phyloP scores from a whole-genome alignment of 257 asterid genomes.

The Nicotiana noctiflora region DNA sequence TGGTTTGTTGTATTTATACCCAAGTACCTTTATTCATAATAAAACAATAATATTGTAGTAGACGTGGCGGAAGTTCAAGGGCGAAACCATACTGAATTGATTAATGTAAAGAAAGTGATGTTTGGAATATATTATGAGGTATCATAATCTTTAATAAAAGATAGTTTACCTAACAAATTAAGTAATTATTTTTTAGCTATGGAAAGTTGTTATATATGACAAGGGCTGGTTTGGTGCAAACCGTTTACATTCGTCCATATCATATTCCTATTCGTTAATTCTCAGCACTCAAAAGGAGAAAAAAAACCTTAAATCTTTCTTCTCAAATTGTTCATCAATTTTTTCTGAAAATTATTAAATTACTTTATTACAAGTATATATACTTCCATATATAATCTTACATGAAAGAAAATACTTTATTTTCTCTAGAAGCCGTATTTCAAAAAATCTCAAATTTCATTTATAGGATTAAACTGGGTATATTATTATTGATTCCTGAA shows the following conservation, averaged over 20 bases:
- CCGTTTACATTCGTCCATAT: neutral
- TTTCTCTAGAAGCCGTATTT: neutral
- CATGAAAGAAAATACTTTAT: neutral
- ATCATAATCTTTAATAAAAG: neutral
- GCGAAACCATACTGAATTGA: neutral
- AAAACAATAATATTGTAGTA: neutral
- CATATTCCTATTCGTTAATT: neutral
- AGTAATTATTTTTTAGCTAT: neutral
- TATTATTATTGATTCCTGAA: neutral
- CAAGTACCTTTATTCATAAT: neutral
- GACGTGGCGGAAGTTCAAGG: slow-evolving; percentile 5
- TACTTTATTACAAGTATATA: neutral
- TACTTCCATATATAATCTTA: neutral
- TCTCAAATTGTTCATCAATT: neutral
- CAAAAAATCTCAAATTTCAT: neutral
- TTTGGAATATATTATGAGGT: neutral
- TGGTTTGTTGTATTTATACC: too few relatives aligned
- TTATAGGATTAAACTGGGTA: too few relatives aligned
- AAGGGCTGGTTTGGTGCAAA: neutral
- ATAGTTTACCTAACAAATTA: neutral
- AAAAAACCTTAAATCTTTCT: neutral
- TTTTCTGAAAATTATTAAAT: neutral
- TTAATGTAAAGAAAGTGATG: neutral
- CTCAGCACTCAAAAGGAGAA: neutral
- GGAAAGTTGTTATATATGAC: neutral